Percentiles rank a stretch among this genome's conserved stretches.
Conservation (phyloP, 257 asterid species). For the Anisodus tanguticus region DNA sequence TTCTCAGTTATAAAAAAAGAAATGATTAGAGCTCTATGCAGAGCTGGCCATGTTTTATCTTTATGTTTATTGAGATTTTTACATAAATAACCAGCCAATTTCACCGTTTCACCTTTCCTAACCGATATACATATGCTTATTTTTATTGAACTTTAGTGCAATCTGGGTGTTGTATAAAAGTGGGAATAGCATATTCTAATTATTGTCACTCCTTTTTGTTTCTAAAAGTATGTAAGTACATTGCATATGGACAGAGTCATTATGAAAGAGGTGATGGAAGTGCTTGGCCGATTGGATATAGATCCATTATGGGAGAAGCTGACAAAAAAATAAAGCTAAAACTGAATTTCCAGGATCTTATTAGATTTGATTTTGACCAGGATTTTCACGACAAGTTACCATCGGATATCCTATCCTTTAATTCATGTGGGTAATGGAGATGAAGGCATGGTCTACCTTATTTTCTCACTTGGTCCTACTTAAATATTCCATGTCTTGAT, state of each 20-base stretch:
- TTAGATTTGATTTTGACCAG: constrained; percentile 34
- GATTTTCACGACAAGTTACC: background rate
- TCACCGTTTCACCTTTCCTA: too few species aligned
- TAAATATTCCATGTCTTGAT: background rate
- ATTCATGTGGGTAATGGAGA: constrained; percentile 39
- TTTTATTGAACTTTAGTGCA: background rate
- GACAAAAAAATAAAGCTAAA: constrained; percentile 11
- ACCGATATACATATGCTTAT: too few species aligned
- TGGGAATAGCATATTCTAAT: background rate
- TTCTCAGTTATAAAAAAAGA: too few species aligned
- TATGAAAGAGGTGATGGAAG: background rate
- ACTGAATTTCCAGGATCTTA: too few species aligned
- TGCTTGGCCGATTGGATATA: too few species aligned
- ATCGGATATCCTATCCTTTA: background rate
- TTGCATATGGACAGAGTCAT: constrained; percentile 18
- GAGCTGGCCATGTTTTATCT: too few species aligned
- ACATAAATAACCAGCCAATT: too few species aligned
- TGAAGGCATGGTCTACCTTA: constrained; percentile 37
- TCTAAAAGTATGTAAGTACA: background rate
- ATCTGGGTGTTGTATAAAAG: background rate
- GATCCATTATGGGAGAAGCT: constrained; percentile 28
- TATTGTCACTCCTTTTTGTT: background rate
- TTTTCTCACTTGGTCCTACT: constrained; percentile 36
- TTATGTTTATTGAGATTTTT: too few species aligned
- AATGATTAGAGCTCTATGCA: too few species aligned